Conservation (phyloP, 2,329 filamentous ascomycete species). For the Trichoderma arundinaceum region DNA sequence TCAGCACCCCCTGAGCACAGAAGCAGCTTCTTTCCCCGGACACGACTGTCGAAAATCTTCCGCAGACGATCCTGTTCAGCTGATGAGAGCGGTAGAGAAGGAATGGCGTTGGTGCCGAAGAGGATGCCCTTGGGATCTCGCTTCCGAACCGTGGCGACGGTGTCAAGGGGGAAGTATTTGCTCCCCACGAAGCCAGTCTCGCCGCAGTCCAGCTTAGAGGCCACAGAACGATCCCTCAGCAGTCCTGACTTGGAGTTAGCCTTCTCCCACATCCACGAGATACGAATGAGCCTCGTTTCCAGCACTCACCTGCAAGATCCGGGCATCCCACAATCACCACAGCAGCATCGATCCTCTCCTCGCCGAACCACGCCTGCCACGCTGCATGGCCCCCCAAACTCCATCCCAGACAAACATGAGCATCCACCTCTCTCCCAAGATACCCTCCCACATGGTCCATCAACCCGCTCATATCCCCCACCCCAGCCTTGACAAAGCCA, state of each 20-base stretch:
- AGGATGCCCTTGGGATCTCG: constrained; percentile 79
- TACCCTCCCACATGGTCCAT: constrained; percentile 81
- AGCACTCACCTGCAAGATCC: constrained; percentile 70
- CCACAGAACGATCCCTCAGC: constrained; percentile 77
- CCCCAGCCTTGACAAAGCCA: constrained; percentile 72
- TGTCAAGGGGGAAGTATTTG: constrained; percentile 72
- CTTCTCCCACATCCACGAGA: neutral
- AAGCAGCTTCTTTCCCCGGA: constrained; percentile 68
- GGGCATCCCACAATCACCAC: constrained; percentile 87
- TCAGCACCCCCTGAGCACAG: constrained; percentile 70
- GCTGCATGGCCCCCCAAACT: constrained; percentile 86
- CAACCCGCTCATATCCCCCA: constrained; percentile 74
- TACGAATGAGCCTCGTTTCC: neutral
- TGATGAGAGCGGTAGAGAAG: constrained; percentile 41
- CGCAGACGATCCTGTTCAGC: constrained; percentile 53
- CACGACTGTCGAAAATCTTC: constrained; percentile 52
- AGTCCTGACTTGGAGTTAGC: constrained; percentile 52
- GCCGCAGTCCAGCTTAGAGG: constrained; percentile 61
- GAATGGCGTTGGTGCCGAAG: constrained; percentile 58
- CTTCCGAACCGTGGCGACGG: constrained; percentile 66
- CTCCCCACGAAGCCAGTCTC: constrained; percentile 75
- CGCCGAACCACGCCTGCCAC: constrained; percentile 82
- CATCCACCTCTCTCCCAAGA: constrained; percentile 58
- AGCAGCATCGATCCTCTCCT: constrained; percentile 77
- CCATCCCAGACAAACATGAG: constrained; percentile 79